These are phyloP conservation scores for Parathielavia appendiculata DNA, from an alignment of 495 filamentous ascomycete species.

Conservation along the genomic window DNA sequence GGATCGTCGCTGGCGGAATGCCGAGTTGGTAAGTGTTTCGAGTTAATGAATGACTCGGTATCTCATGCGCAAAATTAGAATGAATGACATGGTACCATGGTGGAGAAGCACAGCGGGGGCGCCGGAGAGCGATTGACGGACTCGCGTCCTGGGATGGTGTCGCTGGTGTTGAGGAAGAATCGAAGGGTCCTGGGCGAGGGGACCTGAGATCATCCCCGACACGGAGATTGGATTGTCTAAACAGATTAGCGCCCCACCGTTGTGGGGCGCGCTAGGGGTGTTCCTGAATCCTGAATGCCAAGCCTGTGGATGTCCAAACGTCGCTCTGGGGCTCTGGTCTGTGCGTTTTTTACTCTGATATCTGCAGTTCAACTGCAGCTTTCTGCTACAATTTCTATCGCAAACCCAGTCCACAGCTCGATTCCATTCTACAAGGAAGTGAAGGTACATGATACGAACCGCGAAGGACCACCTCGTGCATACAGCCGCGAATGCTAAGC, in stretches of 20 bases:
- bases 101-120: neutral
- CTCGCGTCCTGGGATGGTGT: neutral
- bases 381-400: too few relatives aligned
- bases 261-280: slow-evolving; percentile 1
- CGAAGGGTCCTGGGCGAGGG: neutral
- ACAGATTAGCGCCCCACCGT: neutral
- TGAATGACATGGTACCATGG: slow-evolving; percentile 21
- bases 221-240: neutral
- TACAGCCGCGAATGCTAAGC: too few relatives aligned
- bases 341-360: too few relatives aligned
- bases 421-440: too few relatives aligned
- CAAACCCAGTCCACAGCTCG: too few relatives aligned
- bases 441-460: too few relatives aligned
- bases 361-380: too few relatives aligned
- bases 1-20: slow-evolving; percentile 2
- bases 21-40: neutral
- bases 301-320: too few relatives aligned
- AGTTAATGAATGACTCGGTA: slow-evolving; percentile 9
- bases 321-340: too few relatives aligned
- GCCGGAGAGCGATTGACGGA: neutral
- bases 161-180: slow-evolving; percentile 12
- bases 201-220: slow-evolving; percentile 5
- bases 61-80: slow-evolving; percentile 9
- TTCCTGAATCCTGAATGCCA: slow-evolving; percentile 16
- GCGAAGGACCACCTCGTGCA: too few relatives aligned